Conservation (phyloP, 176 grass and related monocot species). For the Triticum timopheevii region DNA sequence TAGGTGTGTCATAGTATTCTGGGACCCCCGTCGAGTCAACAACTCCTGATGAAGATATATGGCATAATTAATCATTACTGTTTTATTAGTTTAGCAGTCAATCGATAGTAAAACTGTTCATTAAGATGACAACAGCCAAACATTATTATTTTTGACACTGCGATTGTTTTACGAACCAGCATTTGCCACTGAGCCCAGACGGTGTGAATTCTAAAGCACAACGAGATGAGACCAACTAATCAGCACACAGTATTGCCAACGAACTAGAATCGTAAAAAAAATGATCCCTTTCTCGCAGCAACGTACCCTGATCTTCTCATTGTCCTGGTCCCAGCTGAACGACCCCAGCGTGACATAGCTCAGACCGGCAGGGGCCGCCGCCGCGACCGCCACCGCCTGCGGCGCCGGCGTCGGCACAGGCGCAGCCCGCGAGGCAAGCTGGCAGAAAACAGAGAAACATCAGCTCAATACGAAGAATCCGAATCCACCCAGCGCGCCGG, state of each 20-base stretch:
- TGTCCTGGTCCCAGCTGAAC: constrained; percentile 95
- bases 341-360: constrained; percentile 71
- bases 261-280: neutral
- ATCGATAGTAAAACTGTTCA: neutral
- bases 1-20: neutral
- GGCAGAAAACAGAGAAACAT: neutral
- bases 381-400: neutral
- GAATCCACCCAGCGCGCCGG: neutral
- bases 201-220: neutral
- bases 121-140: neutral
- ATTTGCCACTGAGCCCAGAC: neutral
- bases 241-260: neutral
- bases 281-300: neutral
- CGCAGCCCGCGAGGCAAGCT: constrained; percentile 31
- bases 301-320: constrained; percentile 78
- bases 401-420: constrained; percentile 18
- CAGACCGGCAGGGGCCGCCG: neutral
- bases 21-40: neutral
- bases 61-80: neutral
- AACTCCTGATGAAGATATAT: neutral
- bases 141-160: neutral
- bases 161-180: neutral
- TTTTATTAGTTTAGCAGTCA: neutral
- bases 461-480: neutral
- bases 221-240: neutral